Conservation (phyloP, 352 stramenopile species). For the Pythium coloratum region DNA sequence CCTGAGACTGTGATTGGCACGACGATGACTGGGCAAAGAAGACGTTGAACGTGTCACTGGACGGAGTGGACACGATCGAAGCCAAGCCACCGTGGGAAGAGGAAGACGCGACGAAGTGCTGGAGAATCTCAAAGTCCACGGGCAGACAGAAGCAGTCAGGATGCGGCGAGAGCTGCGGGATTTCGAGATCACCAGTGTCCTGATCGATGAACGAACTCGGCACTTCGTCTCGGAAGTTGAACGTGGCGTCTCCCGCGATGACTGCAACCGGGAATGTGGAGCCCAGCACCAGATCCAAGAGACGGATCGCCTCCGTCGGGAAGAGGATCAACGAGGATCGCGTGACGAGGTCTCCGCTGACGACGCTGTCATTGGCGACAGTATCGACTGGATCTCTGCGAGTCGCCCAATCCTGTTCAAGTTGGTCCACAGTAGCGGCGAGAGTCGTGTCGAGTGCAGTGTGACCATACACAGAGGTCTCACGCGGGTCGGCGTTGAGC, state of each 20-base stretch:
- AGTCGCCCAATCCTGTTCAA: conserved; percentile 17
- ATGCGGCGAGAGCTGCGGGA: conserved; percentile 76
- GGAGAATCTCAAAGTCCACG: conserved; percentile 72
- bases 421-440: conserved; percentile 8
- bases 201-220: conserved; percentile 53
- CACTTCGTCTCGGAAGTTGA: conserved; percentile 64
- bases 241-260: conserved; percentile 51
- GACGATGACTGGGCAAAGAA: conserved; percentile 36
- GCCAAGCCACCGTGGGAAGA: conserved; percentile 6
- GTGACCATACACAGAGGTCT: conserved; percentile 38
- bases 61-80: conserved; percentile 31
- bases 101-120: conserved; percentile 41
- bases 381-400: neutral
- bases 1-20: neutral
- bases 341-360: conserved; percentile 16
- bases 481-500: conserved; percentile 9
- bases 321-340: conserved; percentile 63
- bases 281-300: conserved; percentile 41
- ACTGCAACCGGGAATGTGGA: conserved; percentile 26
- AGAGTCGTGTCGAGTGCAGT: conserved; percentile 43
- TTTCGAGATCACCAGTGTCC: conserved; percentile 34
- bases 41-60: conserved; percentile 77
- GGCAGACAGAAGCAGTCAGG: conserved; percentile 83
- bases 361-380: conserved; percentile 9
- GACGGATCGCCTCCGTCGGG: conserved; percentile 59